phyloP scores from a whole-genome alignment of 495 filamentous ascomycete species.

The Xylaria longipes region DNA sequence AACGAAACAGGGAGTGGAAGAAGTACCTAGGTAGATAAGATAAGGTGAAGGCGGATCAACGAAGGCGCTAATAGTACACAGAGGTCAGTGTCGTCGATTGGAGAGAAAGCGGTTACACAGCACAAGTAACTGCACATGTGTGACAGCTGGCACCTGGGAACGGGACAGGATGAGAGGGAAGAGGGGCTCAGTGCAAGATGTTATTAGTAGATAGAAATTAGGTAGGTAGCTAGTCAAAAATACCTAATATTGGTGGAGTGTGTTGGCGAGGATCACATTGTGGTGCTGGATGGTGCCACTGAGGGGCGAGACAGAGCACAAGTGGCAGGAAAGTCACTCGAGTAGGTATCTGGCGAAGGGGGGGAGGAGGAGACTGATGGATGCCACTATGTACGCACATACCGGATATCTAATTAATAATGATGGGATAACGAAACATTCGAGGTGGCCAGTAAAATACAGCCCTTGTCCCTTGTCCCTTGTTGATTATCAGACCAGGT shows the following conservation, averaged over 20 bases:
- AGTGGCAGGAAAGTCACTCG: constrained; percentile 10
- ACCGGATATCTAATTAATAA: constrained; percentile 10
- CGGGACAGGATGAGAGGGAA: not conserved
- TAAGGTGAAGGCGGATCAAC: constrained; percentile 7
- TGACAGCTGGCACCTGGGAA: constrained; percentile 20
- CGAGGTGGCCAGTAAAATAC: not conserved
- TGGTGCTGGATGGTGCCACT: constrained; percentile 26
- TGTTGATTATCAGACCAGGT: not conserved
- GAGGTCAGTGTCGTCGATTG: constrained; percentile 19
- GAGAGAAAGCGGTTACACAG: constrained; percentile 14
- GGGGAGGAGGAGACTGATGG: constrained; percentile 14
- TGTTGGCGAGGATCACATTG: constrained; percentile 14
- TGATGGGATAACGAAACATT: constrained; percentile 2
- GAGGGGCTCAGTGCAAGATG: constrained; percentile 5
- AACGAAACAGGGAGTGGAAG: constrained; percentile 2
- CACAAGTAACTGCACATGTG: constrained; percentile 18
- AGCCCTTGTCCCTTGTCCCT: constrained; percentile 13
- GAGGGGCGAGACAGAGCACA: constrained; percentile 25
- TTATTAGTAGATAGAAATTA: not conserved
- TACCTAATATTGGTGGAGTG: constrained; percentile 10
- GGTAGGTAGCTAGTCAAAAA: constrained; percentile 5
- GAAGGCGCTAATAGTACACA: not conserved
- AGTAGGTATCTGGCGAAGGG: not conserved
- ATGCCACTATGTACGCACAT: not conserved
- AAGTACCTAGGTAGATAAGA: constrained; percentile 1